A percentile compares a stretch with the other conserved stretches of the same genome.
Conservation (phyloP, 164 flowering plant species). For the Euptelea pleiosperma region DNA sequence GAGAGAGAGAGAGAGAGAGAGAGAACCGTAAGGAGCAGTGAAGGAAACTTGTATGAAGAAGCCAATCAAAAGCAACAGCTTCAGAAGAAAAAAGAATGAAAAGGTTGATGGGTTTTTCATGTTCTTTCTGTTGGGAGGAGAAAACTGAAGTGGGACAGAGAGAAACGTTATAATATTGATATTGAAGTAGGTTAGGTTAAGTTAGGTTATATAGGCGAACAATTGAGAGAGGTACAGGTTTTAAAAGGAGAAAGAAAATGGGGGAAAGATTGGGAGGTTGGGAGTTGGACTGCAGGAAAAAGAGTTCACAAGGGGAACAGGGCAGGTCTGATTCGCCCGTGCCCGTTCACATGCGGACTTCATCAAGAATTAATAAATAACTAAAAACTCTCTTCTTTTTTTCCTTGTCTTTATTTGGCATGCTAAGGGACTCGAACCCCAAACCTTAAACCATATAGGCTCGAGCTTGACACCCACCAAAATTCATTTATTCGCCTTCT, state of each 20-base stretch:
- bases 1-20: conserved; percentile 9
- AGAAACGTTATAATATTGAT: no score
- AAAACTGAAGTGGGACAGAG: no score
- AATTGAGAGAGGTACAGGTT: neutral
- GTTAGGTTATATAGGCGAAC: neutral
- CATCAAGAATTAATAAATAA: no score
- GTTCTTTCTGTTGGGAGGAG: neutral
- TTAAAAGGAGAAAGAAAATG: neutral
- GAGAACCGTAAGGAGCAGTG: conserved; percentile 16
- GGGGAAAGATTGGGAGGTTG: neutral
- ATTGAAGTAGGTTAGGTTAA: neutral
- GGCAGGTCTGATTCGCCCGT: neutral
- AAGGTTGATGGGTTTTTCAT: conserved; percentile 7
- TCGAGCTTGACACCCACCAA: no score
- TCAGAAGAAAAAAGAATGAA: neutral
- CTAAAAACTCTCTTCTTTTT: no score
- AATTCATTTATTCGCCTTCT: no score
- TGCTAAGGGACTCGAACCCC: no score
- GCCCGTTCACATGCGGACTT: conserved; percentile 18
- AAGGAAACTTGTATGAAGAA: conserved; percentile 7
- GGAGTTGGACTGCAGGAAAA: neutral
- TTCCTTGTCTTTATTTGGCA: no score
- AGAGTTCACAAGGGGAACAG: conserved; percentile 22
- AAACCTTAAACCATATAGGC: no score
- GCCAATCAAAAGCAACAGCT: conserved; percentile 10